Evolutionary conservation across 108 stramenopile genomes (phyloP), one percentile per base, ranked within the genome.

Genomic region (Nitzschia sp.): DNA sequence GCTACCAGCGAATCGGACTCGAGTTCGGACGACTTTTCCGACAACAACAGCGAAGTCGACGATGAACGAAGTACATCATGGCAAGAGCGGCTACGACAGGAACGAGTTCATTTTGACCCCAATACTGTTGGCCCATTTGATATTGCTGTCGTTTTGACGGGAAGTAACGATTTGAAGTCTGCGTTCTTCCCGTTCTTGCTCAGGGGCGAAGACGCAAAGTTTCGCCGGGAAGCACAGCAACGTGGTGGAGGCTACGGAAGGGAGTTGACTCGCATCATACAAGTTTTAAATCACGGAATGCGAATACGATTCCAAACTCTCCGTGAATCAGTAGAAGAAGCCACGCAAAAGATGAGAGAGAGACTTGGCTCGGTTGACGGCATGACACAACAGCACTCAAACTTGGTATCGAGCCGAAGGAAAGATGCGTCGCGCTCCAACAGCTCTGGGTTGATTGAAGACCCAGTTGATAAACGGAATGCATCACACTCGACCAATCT

Each of bases 101-200:
- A 72, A 13, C 2, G 51, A 15, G 9, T 63, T 36, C 48, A 63
- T 45, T 54, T 74, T 35, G 77, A 78, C 28, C 74, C 73, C 8
- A 8, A 21, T 51, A 8, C 4, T 19, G 54, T 68, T 2, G 76
- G 65, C 0, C 59, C 64, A 26, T 88, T 82, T 51, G 83, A 88
- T 64, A 75, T 85, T 59, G 83, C 74, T 0, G 77, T 88, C 3
- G 80, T 88, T 31, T 51, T 88, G 42, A 80, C 83, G 2, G 87
- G 87, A 58, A 27, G 71, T 36, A 88, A 88, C 60, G 87, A 88
- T 54, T 34, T 88, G 18, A 88, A 88, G 53, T 64, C 68, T 46
- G 63, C 72, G 2, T 76, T 82, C 28, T 72, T 88, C 4, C 87
- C 87, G 0, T 82, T 87, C 54, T 55, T 84, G 30, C 21, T 71